These are phyloP conservation scores for Acer yangbiense DNA, from an alignment of 345 rosid species.

Conservation along the genomic window DNA sequence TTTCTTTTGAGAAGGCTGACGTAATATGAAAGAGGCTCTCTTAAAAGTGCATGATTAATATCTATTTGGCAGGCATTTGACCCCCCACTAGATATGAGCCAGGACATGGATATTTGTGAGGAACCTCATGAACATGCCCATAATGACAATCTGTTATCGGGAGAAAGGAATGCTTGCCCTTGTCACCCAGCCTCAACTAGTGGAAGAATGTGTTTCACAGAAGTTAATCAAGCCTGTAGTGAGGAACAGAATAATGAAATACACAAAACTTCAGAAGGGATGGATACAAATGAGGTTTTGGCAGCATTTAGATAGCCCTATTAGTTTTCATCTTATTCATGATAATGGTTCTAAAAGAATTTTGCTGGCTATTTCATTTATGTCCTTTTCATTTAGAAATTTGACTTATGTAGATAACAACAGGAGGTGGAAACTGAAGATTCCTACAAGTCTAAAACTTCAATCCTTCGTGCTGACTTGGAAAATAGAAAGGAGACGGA, in stretches of 20 bases:
- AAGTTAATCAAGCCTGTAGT: constrained; percentile 24
- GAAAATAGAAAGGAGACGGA: constrained; percentile 26
- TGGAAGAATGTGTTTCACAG: constrained; percentile 41
- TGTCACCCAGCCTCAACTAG: constrained; percentile 41
- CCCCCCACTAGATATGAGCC: constrained; percentile 96
- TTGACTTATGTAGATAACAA: constrained; percentile 53
- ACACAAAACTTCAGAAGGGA: constrained; percentile 26
- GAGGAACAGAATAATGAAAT: constrained; percentile 31
- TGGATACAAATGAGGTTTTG: constrained; percentile 39
- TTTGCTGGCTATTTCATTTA: constrained; percentile 17
- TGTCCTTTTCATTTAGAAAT: constrained; percentile 43
- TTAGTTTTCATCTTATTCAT: constrained; percentile 11
- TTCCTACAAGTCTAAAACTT: constrained; percentile 27
- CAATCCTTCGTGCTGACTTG: constrained; percentile 28
- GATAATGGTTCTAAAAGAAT: constrained; percentile 15
- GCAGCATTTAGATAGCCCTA: constrained; percentile 12
- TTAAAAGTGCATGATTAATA: constrained; percentile 18
- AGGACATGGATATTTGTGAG: constrained; percentile 54
- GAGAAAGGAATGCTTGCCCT: constrained; percentile 47
- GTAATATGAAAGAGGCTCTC: constrained; percentile 5
- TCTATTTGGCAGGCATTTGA: constrained; percentile 81
- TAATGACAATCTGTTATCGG: constrained; percentile 43
- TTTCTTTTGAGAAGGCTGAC: background rate
- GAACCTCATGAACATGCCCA: constrained; percentile 43
- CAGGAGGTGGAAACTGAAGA: constrained; percentile 61